Evolutionary conservation across 208 protist species (phyloP).

Genomic region (Trypanosoma caninum): DNA sequence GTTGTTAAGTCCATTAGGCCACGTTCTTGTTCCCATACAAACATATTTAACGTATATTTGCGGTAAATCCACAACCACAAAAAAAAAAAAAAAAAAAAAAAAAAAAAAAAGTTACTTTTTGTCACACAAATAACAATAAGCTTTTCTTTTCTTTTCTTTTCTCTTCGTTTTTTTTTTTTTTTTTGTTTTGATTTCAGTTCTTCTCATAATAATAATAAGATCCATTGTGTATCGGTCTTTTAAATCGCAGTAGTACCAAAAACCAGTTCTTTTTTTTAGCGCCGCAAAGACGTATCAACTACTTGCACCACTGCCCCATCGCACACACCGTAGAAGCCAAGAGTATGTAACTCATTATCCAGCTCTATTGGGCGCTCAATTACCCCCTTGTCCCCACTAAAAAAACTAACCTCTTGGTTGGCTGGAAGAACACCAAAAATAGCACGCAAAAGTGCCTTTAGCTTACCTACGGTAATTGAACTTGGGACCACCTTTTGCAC

Average conservation of each 20-base stretch:
- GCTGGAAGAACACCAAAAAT: conserved; percentile 67
- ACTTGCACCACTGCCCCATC: conserved; percentile 63
- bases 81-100: not conserved
- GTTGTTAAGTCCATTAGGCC: too few relatives aligned
- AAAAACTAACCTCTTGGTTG: conserved; percentile 61
- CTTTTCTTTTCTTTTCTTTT: too few relatives aligned
- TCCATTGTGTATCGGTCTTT: too few relatives aligned
- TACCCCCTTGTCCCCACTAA: conserved; percentile 61
- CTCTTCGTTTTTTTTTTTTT: too few relatives aligned
- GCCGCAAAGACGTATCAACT: conserved; percentile 59
- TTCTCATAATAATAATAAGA: too few relatives aligned
- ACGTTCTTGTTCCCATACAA: too few relatives aligned
- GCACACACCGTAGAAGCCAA: conserved; percentile 75
- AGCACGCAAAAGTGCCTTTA: conserved; percentile 69
- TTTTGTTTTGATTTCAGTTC: too few relatives aligned
- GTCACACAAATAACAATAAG: too few relatives aligned
- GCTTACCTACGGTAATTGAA: conserved; percentile 69
- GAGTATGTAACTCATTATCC: conserved; percentile 67
- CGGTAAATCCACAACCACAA: not conserved
- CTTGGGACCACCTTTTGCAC: conserved; percentile 60
- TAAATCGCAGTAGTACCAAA: too few relatives aligned
- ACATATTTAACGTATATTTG: too few relatives aligned
- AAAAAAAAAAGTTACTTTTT: too few relatives aligned
- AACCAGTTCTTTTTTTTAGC: too few relatives aligned
- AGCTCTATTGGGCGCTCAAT: conserved; percentile 43